These are phyloP conservation scores for Cotoneaster glaucophyllus DNA, from an alignment of 306 rosid genomes.

Conservation along the genomic window DNA sequence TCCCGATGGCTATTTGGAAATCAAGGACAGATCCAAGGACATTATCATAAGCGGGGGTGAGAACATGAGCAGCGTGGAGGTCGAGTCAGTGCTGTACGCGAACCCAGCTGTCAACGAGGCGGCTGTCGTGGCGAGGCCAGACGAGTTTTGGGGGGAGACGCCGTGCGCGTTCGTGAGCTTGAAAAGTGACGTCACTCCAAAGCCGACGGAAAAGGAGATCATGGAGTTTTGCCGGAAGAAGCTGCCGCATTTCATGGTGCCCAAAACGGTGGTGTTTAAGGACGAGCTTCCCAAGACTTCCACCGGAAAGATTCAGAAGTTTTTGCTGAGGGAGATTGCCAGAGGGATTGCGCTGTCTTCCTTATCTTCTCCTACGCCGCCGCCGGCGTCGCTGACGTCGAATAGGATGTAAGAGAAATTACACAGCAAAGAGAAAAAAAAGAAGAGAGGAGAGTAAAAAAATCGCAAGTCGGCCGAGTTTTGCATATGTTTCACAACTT, in stretches of 20 bases:
- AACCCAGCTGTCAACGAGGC: conserved; percentile 43
- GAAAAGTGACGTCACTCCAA: conserved; percentile 15
- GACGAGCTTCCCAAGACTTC: conserved; percentile 53
- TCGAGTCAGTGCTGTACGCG: conserved; percentile 49
- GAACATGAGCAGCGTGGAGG: conserved; percentile 67
- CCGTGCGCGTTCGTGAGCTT: conserved; percentile 60
- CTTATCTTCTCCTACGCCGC: neutral
- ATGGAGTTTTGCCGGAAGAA: conserved; percentile 43
- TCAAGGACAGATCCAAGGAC: conserved; percentile 56
- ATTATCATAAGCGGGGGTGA: conserved; percentile 67
- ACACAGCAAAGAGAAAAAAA: neutral
- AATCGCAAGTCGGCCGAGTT: no score
- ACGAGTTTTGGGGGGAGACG: conserved; percentile 64
- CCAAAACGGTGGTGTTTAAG: conserved; percentile 62
- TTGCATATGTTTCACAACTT: no score
- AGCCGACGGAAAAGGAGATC: conserved; percentile 46
- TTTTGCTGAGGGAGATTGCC: conserved; percentile 38
- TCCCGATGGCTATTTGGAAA: conserved; percentile 49
- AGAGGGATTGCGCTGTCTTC: neutral
- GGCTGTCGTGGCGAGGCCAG: conserved; percentile 61
- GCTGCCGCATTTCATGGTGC: conserved; percentile 67
- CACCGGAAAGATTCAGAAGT: conserved; percentile 64
- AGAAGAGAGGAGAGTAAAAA: no score
- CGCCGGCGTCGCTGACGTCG: neutral
- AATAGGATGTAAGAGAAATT: neutral